Conservation (phyloP, 2,329 filamentous ascomycete species). For the Phyllosticta citribraziliensis region DNA sequence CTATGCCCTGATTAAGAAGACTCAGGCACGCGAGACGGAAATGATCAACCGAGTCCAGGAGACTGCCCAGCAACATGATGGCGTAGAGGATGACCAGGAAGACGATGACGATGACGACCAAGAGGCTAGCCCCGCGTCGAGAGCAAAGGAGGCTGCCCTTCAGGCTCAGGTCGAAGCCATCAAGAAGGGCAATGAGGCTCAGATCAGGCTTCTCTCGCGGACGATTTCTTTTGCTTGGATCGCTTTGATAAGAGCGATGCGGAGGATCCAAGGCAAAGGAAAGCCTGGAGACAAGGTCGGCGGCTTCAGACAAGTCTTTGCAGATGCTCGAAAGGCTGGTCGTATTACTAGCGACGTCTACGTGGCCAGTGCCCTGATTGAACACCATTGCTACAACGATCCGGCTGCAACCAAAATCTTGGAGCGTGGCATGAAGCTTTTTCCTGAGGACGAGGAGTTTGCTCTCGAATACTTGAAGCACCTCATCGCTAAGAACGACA, state of each 20-base stretch:
- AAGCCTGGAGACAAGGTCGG: constrained; percentile 48
- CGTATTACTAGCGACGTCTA: constrained; percentile 92
- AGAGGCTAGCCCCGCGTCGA: constrained; percentile 31
- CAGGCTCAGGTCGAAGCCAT: constrained; percentile 47
- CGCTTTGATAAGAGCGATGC: constrained; percentile 84
- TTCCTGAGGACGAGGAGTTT: constrained; percentile 87
- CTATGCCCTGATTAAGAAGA: constrained; percentile 74
- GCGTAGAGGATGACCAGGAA: constrained; percentile 29
- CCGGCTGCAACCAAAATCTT: constrained; percentile 89
- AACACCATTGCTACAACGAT: constrained; percentile 94
- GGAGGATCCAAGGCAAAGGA: constrained; percentile 78
- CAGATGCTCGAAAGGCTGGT: constrained; percentile 76
- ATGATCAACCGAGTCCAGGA: constrained; percentile 47
- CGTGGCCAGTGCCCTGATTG: constrained; percentile 82
- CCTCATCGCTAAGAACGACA: constrained; percentile 81
- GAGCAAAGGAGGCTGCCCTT: constrained; percentile 44
- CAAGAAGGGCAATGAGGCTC: constrained; percentile 57
- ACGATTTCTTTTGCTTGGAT: constrained; percentile 94
- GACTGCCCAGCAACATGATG: constrained; percentile 35
- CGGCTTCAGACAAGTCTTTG: constrained; percentile 80
- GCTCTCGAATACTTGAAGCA: constrained; percentile 95
- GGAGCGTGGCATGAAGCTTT: constrained; percentile 84
- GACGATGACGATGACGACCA: constrained; percentile 46
- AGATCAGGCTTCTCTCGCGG: constrained; percentile 67
- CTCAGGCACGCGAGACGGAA: constrained; percentile 55